These are phyloP conservation scores for Penicillium canariense DNA, from an alignment of 495 filamentous ascomycete species.

Conservation along the genomic window DNA sequence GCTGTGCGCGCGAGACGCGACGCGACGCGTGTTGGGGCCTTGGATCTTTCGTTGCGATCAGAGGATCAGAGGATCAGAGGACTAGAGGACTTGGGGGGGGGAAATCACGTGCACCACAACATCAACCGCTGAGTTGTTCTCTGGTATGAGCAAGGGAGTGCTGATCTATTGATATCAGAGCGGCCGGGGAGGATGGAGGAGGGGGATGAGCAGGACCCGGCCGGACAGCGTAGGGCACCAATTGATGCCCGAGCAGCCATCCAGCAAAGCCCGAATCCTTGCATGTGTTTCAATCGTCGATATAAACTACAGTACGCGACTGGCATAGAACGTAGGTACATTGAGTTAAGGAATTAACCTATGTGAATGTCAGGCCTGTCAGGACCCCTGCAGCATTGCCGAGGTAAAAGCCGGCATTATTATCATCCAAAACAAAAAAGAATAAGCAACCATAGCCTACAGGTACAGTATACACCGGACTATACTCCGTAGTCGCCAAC, in stretches of 20 bases:
- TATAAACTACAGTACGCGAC: background rate
- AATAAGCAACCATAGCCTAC: too few species aligned
- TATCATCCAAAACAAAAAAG: too few species aligned
- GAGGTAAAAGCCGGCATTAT: background rate
- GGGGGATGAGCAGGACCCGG: too few species aligned
- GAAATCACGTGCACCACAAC: background rate
- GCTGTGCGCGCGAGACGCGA: background rate
- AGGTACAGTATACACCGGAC: too few species aligned
- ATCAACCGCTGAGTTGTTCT: background rate
- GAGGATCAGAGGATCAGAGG: too few species aligned
- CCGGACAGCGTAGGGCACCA: background rate
- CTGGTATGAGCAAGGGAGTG: constrained; percentile 15
- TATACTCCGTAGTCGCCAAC: too few species aligned
- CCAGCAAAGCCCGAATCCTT: background rate
- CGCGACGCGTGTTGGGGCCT: too few species aligned
- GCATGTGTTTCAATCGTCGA: constrained; percentile 1
- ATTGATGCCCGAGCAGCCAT: background rate
- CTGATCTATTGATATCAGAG: constrained; percentile 7
- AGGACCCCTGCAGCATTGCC: constrained; percentile 9
- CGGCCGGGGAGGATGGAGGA: background rate
- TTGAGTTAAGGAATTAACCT: constrained; percentile 10
- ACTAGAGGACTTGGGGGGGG: too few species aligned
- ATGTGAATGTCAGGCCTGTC: constrained; percentile 1
- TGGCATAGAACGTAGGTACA: too few species aligned
- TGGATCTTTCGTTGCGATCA: too few species aligned